These are phyloP conservation scores for Abrus precatorius DNA, from an alignment of 306 rosid species.

Conservation along the genomic window DNA sequence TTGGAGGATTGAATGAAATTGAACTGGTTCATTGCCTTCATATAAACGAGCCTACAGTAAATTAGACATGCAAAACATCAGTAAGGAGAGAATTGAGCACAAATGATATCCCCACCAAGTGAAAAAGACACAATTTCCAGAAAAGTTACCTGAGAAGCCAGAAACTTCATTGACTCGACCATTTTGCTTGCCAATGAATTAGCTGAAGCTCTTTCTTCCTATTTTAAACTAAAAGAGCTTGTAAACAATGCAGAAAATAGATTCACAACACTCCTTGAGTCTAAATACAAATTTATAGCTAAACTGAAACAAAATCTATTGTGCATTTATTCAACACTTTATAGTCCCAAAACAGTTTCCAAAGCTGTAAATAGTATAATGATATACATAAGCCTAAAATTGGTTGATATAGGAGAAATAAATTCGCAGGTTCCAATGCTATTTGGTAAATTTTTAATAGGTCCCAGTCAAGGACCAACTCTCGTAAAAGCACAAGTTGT, in stretches of 20 bases:
- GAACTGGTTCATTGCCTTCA: slow-evolving; percentile 85
- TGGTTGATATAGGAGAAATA: slow-evolving; percentile 10
- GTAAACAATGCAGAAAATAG: slow-evolving; percentile 44
- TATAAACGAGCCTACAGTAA: slow-evolving; percentile 73
- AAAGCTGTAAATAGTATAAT: not conserved
- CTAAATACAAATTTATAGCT: slow-evolving; percentile 10
- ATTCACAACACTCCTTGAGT: slow-evolving; percentile 30
- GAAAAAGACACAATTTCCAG: slow-evolving; percentile 3
- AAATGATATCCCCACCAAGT: slow-evolving; percentile 20
- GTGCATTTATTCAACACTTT: slow-evolving; percentile 4
- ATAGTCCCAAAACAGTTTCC: not conserved
- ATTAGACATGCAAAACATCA: slow-evolving; percentile 42
- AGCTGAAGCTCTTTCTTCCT: slow-evolving; percentile 88
- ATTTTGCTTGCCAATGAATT: slow-evolving; percentile 76
- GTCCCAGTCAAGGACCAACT: slow-evolving; percentile 10
- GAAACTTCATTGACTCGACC: slow-evolving; percentile 83
- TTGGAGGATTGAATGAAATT: slow-evolving; percentile 79
- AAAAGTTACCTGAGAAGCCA: slow-evolving; percentile 75
- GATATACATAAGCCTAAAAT: slow-evolving; percentile 4
- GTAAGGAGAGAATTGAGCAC: slow-evolving; percentile 39
- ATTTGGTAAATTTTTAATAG: slow-evolving; percentile 12
- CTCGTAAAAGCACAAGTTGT: slow-evolving; percentile 15
- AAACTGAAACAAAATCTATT: slow-evolving; percentile 24
- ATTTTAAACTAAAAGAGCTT: slow-evolving; percentile 43
- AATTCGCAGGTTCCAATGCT: slow-evolving; percentile 3